Base-by-base conservation (phyloP, 2,329 filamentous ascomycete species). In the Fusarium sp. region DNA sequence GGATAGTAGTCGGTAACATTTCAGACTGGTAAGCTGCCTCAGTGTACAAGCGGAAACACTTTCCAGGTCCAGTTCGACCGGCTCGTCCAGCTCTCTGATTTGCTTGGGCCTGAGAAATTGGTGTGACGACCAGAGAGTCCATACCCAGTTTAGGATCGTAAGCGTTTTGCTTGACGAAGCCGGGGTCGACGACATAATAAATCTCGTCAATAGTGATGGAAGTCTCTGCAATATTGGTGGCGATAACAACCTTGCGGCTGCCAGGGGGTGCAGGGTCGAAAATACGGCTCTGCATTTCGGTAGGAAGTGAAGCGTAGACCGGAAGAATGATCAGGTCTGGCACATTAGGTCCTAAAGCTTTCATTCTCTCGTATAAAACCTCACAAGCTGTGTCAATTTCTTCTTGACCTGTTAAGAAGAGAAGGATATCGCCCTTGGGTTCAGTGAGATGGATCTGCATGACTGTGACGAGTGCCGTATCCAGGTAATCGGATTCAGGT, bases 371-470 rank as follows among this genome's bases (percentile, higher is more conserved):
- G 74, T 90, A 94, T 2, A 99, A 78, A 53, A 98, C 94, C 79
- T 98, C 96, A 76, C 93, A 97, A 23, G 92, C 90, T 0, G 94
- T 97, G 76, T 99, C 96, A 68, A 99, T 99, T 79, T 99, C 97
- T 80, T 99, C 96, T 77, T 98, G 94, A 8, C 96, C 96, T 0
- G 97, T 99, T 73, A 99, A 86, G 83, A 99, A 99, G 3, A 99
- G 85, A n/a, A 99, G 82, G 52, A 99, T 98, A 75, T 99, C 97
- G 70, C 96, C 96, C 20, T 91, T 87, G 9, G 94, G 93, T 75
- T 99, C 96, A 3, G 92, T 96, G 20, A 99, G 82, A 77, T 99
- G 96, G 56, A 99, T 98, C 77, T 98, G 93, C 95, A 99, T 98
- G 47, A 98, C 94, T 0, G 96, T 98, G 16, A 94, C 92, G n/a